phyloP scores from a whole-genome alignment of 2,329 filamentous ascomycete genomes.

The Trichoderma guizhouense region DNA sequence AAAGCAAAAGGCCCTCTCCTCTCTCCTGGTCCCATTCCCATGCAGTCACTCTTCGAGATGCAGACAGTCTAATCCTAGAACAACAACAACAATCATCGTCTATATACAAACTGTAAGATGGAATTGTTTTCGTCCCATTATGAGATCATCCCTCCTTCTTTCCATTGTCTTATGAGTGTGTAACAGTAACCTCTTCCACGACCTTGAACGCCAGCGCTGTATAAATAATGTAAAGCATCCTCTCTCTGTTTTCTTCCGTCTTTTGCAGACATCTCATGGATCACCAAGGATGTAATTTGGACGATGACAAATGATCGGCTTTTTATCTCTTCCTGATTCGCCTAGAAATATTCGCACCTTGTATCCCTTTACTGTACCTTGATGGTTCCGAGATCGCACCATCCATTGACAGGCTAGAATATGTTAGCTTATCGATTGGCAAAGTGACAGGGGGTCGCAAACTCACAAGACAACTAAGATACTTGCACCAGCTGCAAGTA shows the following conservation, averaged over 20 bases:
- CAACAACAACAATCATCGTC: background rate
- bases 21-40: background rate
- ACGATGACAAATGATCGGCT: background rate
- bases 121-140: constrained; percentile 16
- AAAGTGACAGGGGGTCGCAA: constrained; percentile 28
- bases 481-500: constrained; percentile 89
- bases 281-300: background rate
- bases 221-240: constrained; percentile 26
- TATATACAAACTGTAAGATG: constrained; percentile 11
- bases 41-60: background rate
- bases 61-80: background rate
- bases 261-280: background rate
- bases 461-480: constrained; percentile 87
- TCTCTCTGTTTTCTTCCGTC: constrained; percentile 14
- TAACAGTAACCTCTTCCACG: background rate
- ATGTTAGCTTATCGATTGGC: constrained; percentile 24
- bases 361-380: constrained; percentile 10
- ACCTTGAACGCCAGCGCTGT: constrained; percentile 35
- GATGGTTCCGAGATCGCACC: constrained; percentile 56
- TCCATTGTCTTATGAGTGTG: background rate
- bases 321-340: background rate
- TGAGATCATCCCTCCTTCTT: background rate
- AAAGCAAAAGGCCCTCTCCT: background rate
- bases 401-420: constrained; percentile 59
- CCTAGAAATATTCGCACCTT: background rate